Evolutionary conservation across 208 protist genomes (phyloP).

Genomic region (Wallacemonas sp.): DNA sequence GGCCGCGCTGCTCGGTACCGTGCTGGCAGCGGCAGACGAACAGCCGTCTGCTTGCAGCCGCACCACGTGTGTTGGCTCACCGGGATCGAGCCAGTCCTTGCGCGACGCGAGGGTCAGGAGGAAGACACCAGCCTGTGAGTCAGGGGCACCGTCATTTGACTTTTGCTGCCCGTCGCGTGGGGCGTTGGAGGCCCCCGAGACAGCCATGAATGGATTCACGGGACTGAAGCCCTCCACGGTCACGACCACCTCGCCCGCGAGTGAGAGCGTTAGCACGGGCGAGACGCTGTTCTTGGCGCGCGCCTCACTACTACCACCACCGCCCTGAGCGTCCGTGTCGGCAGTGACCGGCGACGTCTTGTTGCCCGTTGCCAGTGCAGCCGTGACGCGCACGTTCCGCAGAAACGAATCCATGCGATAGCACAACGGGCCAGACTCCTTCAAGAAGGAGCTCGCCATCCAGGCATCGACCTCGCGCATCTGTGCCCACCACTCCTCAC

Average conservation of each 20-base stretch:
- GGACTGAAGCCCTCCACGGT: constrained; percentile 6
- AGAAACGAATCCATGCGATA: not conserved
- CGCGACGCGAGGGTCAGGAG: constrained; percentile 64
- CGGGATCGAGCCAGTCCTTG: constrained; percentile 57
- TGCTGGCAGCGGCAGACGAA: not conserved
- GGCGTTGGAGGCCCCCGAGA: not conserved
- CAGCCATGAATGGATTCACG: not conserved
- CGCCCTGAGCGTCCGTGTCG: too few relatives aligned
- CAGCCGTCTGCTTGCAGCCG: constrained; percentile 18
- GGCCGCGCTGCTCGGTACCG: not conserved
- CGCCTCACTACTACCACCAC: too few relatives aligned
- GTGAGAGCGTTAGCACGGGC: not conserved
- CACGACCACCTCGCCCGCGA: not conserved
- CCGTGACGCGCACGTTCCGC: constrained; percentile 1
- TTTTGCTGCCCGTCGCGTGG: too few relatives aligned
- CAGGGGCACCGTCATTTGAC: too few relatives aligned
- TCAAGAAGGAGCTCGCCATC: not conserved
- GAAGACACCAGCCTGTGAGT: constrained; percentile 11
- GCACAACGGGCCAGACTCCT: not conserved
- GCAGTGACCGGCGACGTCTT: not conserved
- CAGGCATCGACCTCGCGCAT: constrained; percentile 9
- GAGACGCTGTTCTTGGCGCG: too few relatives aligned
- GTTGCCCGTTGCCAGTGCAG: not conserved
- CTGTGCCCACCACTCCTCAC: constrained; percentile 10
- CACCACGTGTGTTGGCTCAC: constrained; percentile 70